Evolutionary conservation across 345 rosid genomes (phyloP), one percentile per base, ranked within the genome.

Genomic region (Arabis hirsuta): DNA sequence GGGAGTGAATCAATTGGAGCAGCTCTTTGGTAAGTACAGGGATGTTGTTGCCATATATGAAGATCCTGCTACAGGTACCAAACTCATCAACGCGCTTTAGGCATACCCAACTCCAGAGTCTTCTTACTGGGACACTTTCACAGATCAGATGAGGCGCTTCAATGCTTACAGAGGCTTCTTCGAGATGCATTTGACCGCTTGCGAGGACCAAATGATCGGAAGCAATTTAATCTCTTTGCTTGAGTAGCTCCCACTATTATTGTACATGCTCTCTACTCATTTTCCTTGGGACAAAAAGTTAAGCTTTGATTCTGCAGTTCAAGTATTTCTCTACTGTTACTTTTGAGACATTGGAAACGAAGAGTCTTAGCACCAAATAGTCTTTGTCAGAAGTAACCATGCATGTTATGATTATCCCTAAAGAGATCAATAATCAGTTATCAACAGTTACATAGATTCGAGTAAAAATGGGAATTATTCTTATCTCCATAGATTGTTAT

Each of bases 1-100:
- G 26, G 94, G 95, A 3, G 87, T 87, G 55, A 80, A 86, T 73
- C 76, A 77, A 58, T 87, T 96, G 67, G 98, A 92, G 65, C 94
- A 90, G 72, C 85, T 96, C 57, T 78, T 92, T 19, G 75, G 81
- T 63, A 92, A 85, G 84, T 77, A 88, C 71, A 71, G 59, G 2
- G 96, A 92, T 69, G 82, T 96, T 48, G 96, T 83, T 69, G 62
- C 80, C 71, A 60, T 96, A 75, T 81, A 81, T 36, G 89, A 85
- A 84, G 95, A 90, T 20, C 84, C 89, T 36, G 78, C 26, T 27
- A 81, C 80, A 80, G 81, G 86, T 67, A 78, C 71, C 79, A 90
- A 87, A 65, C 83, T 90, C 74, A 72, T 92, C 42, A 63, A 65
- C 12, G 84, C 86, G 0, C 12, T 57, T 34, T 70, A 76, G 20